These are phyloP conservation scores for Xylariales sp. DNA, from an alignment of 2,329 filamentous ascomycete genomes.

Conservation along the genomic window DNA sequence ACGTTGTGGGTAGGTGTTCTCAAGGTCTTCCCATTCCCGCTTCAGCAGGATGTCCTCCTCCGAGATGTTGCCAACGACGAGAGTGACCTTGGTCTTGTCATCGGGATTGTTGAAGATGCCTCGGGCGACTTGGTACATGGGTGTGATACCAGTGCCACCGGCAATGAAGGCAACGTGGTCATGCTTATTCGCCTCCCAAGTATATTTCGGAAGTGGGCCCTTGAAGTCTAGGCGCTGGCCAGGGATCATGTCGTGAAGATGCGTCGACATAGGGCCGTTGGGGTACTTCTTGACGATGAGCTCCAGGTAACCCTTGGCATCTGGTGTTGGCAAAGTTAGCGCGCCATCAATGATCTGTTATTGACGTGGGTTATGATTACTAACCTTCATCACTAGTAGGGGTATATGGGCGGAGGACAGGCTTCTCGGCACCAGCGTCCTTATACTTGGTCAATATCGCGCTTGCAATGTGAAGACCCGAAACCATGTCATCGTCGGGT, in stretches of 20 bases:
- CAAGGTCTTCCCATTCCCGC: constrained; percentile 76
- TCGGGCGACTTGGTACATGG: constrained; percentile 92
- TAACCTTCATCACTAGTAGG: constrained; percentile 80
- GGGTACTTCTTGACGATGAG: constrained; percentile 91
- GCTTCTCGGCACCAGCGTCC: constrained; percentile 75
- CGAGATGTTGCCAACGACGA: constrained; percentile 84
- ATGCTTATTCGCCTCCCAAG: constrained; percentile 89
- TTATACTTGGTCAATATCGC: constrained; percentile 91
- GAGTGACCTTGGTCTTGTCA: constrained; percentile 96
- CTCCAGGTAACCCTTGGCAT: constrained; percentile 73
- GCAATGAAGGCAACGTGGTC: constrained; percentile 80
- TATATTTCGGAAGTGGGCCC: constrained; percentile 91
- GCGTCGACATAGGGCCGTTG: constrained; percentile 83
- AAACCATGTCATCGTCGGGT: constrained; percentile 77
- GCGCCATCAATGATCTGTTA: background rate
- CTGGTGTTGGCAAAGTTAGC: constrained; percentile 35
- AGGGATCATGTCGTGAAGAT: constrained; percentile 77
- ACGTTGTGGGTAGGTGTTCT: constrained; percentile 91
- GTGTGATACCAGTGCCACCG: constrained; percentile 95
- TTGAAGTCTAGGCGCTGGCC: constrained; percentile 87
- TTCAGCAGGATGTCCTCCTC: constrained; percentile 92
- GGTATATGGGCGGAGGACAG: constrained; percentile 87
- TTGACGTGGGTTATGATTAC: constrained; percentile 15
- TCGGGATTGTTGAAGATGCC: constrained; percentile 93
- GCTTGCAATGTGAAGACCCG: constrained; percentile 77